phyloP scores from a whole-genome alignment of 2,329 filamentous ascomycete genomes.

The Xylaria polymorpha region DNA sequence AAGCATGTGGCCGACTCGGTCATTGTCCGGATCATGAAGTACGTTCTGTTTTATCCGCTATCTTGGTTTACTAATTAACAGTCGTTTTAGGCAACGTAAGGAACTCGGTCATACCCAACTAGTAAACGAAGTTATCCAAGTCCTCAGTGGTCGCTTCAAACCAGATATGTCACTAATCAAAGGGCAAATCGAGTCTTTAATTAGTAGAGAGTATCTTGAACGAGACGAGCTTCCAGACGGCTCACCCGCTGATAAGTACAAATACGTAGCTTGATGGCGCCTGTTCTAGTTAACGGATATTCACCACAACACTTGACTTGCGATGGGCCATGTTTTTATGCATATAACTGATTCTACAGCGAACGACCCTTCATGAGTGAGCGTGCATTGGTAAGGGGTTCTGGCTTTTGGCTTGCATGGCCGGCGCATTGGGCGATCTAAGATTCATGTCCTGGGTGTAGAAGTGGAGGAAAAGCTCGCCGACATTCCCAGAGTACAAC shows the following conservation, averaged over 20 bases:
- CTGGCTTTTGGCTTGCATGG: slow-evolving; percentile 28
- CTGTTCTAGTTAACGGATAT: neutral
- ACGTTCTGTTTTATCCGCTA: slow-evolving; percentile 49
- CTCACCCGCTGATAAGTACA: slow-evolving; percentile 75
- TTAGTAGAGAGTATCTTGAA: slow-evolving; percentile 82
- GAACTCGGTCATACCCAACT: slow-evolving; percentile 76
- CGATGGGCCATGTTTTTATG: slow-evolving; percentile 17
- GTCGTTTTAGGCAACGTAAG: slow-evolving; percentile 72
- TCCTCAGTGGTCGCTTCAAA: slow-evolving; percentile 76
- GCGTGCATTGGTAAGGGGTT: slow-evolving; percentile 16
- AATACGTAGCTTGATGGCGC: slow-evolving; percentile 71
- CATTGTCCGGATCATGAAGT: slow-evolving; percentile 89
- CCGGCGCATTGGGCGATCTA: slow-evolving; percentile 29
- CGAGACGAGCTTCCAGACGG: slow-evolving; percentile 78
- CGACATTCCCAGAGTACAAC: slow-evolving; percentile 7
- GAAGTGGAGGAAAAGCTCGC: neutral
- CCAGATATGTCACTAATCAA: slow-evolving; percentile 83
- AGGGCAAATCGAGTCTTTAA: slow-evolving; percentile 81
- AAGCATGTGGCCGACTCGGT: slow-evolving; percentile 79
- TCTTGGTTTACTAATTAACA: slow-evolving; percentile 18
- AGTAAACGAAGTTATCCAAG: slow-evolving; percentile 76
- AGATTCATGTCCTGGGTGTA: slow-evolving; percentile 16
- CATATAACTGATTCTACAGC: slow-evolving; percentile 28
- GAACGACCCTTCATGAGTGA: slow-evolving; percentile 26
- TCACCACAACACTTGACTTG: neutral